These are phyloP conservation scores for Lepiota venenata DNA, from an alignment of 768 basidiomycete genomes.

Conservation along the genomic window DNA sequence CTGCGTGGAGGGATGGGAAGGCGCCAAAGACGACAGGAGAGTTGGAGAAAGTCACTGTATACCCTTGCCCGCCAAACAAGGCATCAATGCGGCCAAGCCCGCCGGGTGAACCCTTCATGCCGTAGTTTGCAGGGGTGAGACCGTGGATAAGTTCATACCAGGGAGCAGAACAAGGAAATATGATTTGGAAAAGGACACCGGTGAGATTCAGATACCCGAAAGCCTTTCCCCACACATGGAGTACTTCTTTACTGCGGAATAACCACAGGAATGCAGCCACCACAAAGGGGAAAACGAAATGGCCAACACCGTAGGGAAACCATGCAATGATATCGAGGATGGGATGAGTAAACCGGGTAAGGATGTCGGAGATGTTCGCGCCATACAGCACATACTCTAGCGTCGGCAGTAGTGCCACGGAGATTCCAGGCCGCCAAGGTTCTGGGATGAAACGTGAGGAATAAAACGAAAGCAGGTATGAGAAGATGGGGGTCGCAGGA, in stretches of 20 bases:
- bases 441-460: constrained; percentile 83
- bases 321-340: constrained; percentile 91
- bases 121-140: constrained; percentile 91
- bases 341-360: constrained; percentile 92
- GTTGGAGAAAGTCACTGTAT: constrained; percentile 77
- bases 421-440: constrained; percentile 73
- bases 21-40: constrained; percentile 96
- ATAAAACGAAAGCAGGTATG: constrained; percentile 86
- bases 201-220: constrained; percentile 93
- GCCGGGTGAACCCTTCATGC: constrained; percentile 89
- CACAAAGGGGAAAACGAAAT: constrained; percentile 85
- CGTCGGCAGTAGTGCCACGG: constrained; percentile 90
- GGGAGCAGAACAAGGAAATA: constrained; percentile 91
- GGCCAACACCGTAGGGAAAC: constrained; percentile 94
- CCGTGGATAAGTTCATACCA: constrained; percentile 99
- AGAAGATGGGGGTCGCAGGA: constrained; percentile 83
- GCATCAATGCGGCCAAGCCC: constrained; percentile 91
- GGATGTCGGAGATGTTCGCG: constrained; percentile 95
- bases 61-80: constrained; percentile 72
- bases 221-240: constrained; percentile 80
- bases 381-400: constrained; percentile 95
- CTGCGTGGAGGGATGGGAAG: constrained; percentile 93
- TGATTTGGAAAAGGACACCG: constrained; percentile 85
- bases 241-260: constrained; percentile 75
- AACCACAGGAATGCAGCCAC: constrained; percentile 87